Base-by-base conservation (phyloP, 805 yeast species). In the Ogataea dorogensis region DNA sequence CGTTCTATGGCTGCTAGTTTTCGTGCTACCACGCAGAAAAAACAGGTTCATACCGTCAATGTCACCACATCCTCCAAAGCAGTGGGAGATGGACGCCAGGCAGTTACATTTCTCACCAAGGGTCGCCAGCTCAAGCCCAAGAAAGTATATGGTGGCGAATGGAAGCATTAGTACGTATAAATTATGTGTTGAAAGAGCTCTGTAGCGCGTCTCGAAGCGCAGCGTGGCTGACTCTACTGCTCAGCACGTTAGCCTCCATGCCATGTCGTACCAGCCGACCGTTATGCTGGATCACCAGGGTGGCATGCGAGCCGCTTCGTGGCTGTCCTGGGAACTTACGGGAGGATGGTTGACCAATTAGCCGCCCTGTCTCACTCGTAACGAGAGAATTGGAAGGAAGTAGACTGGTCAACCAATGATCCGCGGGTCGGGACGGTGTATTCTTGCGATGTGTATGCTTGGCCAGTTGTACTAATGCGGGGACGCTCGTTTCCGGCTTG, bases 171-270 rank as follows among this genome's bases (percentile, higher is more conserved):
- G 32, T 19, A 10, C 10, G 19, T 11, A 26, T 32, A 26, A 7
- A 18, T 13, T 25, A 19, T 17, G 23, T 24, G 17, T 19, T 24
- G 16, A 58, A 49, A 6, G 51, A 49, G 35, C 44, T 41, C 28
- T 53, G 50, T 19, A 73, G 53, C 2, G 79, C 79, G 24, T 73
- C 77, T 38, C 64, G 51, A 13, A 73, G 50, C 1, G 75, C 70
- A n/a, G 65, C 61, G 45, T 65, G 73, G 40, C 75, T 72, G 18
- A 73, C 64, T 28, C 68, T 58, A 9, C 69, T 56, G 26, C 54
- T 54, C n/a, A 57, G 31, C 14, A 61, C 65, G 5, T 50, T 46
- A 65, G 58, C 4, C 52, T 63, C 59, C 15, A 59, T 60, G 0
- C 77, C 77, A 46, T 73, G 76, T 15, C 62, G 56, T 14, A 71